A percentile compares a stretch with the other conserved stretches of the same genome.
Conservation (phyloP, 23 red algal genomes). For the Cyanidium caldarium region DNA sequence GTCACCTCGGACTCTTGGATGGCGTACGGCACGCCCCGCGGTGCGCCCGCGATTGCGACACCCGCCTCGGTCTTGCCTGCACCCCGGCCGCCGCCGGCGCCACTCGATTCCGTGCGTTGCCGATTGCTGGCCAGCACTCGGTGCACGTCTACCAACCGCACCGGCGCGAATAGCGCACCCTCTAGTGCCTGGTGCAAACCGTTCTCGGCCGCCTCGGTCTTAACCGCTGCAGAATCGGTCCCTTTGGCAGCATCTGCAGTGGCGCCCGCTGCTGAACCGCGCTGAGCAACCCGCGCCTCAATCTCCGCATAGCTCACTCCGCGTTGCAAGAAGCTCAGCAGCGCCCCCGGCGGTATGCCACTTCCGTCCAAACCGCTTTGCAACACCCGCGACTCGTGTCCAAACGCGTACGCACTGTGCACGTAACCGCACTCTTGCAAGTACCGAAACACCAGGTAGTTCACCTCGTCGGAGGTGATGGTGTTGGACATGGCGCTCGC, state of each 20-base stretch:
- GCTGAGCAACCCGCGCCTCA: constrained; percentile 63
- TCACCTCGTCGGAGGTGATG: constrained; percentile 91
- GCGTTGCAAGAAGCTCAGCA: constrained; percentile 84
- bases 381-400: constrained; percentile 71
- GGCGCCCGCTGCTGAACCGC: no score
- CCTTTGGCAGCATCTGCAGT: neutral
- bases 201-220: neutral
- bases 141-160: constrained; percentile 58
- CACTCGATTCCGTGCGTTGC: constrained; percentile 4
- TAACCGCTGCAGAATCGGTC: no score
- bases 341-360: constrained; percentile 82
- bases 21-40: neutral
- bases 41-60: neutral
- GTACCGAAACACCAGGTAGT: constrained; percentile 97
- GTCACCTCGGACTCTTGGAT: constrained; percentile 34
- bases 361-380: constrained; percentile 70
- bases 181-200: neutral
- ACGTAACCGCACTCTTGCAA: constrained; percentile 93
- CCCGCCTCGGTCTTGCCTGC: neutral
- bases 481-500: constrained; percentile 59
- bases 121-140: constrained; percentile 36
- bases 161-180: neutral
- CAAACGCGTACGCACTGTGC: constrained; percentile 80
- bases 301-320: constrained; percentile 95
- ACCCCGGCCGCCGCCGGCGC: neutral